Base-by-base conservation (phyloP, 2,329 filamentous ascomycete species). In the Scedosporium dehoogii region DNA sequence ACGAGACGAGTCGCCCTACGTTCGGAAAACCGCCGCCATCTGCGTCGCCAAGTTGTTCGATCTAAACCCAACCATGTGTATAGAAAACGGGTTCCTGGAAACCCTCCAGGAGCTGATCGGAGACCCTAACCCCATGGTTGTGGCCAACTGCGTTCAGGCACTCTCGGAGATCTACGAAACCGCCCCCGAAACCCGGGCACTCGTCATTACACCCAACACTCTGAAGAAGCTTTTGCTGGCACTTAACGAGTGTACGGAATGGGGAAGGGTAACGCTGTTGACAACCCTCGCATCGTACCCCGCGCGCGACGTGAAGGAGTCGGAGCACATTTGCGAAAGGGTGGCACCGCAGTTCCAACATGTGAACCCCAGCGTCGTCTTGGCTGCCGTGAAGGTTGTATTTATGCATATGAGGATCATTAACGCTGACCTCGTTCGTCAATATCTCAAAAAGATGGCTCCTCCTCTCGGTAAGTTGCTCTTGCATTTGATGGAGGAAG, bases 1-100 rank as follows among this genome's bases (percentile, higher is more conserved):
- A 68, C 87, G 92, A 74, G 94, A 99, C 77, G 94, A 99, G 76
- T 97, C 93, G 58, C 94, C 94, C 0, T 99, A 99, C 74, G 94
- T 99, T 65, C 90, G 94, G 69, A 99, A 99, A 79, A 99, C 94
- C 1, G 94, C 94, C 53, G 94, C 93, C 48, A 94, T 99, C 67
- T 97, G 94, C 73, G 94, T 99, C 55, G 94, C 94, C 61, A 99
- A 99, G 76, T 85, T 99, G 6, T 99, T 96, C 76, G 94, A 99
- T 71, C 81, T 99, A 64, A 97, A 96, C 72, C 91, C 93, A 5
- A 76, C 83, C 46, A 89, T 97, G 85, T 97, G 93, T 72, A 84
- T 99, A 63, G 94, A 99, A 72, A 97, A 99, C 69, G 94, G 94
- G 56, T 99, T 99, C 74, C 77, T 99, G 58, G 92, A 97, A 74